Evolutionary conservation across 75 land plant species (phyloP), one percentile per base, ranked within the genome.

Genomic region (Isoetes taiwanensis): DNA sequence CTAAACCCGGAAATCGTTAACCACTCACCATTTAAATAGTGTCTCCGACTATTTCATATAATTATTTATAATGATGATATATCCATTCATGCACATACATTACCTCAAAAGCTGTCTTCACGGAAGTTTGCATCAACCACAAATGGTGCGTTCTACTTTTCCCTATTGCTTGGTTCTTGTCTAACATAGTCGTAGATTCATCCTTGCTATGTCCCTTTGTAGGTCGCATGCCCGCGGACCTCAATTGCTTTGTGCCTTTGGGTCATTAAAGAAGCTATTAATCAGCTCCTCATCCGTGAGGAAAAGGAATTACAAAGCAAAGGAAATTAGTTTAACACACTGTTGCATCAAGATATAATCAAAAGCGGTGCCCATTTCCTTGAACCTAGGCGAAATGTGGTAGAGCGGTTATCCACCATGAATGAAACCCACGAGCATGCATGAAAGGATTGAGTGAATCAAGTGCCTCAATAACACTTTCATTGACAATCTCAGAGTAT

Each of bases 351-450:
- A 68, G 29, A 90, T 80, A 70, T 90, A 90, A 32, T 90, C 97
- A 52, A 90, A 90, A 0, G 72, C 5, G 97, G 97, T 14, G 97
- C 97, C 97, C 97, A 90, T 46, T 90, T 90, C 39, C 97, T 76
- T 34, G 97, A 82, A 34, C 97, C 97, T 34, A 90, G 68, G 30
- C 93, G 70, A 10, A 93, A 91, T 6, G 97, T 90, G 2, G 97
- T 90, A 9, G 97, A 90, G 63, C 97, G 86, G 61, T 90, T 90
- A 52, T 90, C 97, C 38, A 90, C 87, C 93, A 90, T 90, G 68
- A 90, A 90, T 9, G 97, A 76, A 32, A 86, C 93, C 97, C 97
- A 6, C 97, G 81, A 30, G 93, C 97, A 72, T 90, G 93, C 97
- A 90, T 90, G 80, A 90, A 90, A 2, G 97, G 97, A 53, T 90